phyloP scores from a whole-genome alignment of 768 basidiomycete genomes.

The Mycena crocata region DNA sequence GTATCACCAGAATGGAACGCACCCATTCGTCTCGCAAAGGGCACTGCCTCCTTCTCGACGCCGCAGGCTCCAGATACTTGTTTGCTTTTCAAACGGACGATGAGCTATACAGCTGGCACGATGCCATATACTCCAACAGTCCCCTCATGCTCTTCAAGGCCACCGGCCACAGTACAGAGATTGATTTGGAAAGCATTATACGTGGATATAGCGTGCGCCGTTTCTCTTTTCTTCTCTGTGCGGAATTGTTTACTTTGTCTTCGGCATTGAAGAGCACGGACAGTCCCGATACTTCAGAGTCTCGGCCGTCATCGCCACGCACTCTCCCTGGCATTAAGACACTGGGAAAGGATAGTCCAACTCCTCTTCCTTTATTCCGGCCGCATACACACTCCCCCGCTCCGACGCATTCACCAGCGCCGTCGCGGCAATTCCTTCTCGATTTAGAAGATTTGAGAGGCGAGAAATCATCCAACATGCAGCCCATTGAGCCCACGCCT shows the following conservation, averaged over 20 bases:
- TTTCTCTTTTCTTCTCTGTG: neutral
- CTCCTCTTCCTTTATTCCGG: slow-evolving; percentile 2
- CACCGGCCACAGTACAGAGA: slow-evolving; percentile 2
- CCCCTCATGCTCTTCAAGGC: slow-evolving; percentile 31
- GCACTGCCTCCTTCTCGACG: slow-evolving; percentile 26
- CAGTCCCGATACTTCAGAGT: slow-evolving; percentile 19
- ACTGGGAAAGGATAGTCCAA: neutral
- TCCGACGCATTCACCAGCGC: slow-evolving; percentile 25
- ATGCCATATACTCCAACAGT: slow-evolving; percentile 23
- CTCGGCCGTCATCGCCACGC: slow-evolving; percentile 13
- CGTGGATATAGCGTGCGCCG: slow-evolving; percentile 25
- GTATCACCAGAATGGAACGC: slow-evolving; percentile 28
- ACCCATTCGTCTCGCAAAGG: slow-evolving; percentile 24
- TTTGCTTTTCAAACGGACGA: slow-evolving; percentile 20
- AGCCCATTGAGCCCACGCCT: neutral
- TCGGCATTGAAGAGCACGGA: slow-evolving; percentile 2
- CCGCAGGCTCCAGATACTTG: slow-evolving; percentile 7
- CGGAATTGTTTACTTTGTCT: neutral
- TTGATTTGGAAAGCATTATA: slow-evolving; percentile 31
- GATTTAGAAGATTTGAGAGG: slow-evolving; percentile 20
- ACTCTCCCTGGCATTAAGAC: slow-evolving; percentile 10
- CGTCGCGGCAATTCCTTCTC: slow-evolving; percentile 17
- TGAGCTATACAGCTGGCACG: slow-evolving; percentile 31
- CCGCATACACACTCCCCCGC: slow-evolving; percentile 28
- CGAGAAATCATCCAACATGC: neutral